Conservation (phyloP, 2,329 filamentous ascomycete genomes). For the Zelopaecilomyces penicillatus region DNA sequence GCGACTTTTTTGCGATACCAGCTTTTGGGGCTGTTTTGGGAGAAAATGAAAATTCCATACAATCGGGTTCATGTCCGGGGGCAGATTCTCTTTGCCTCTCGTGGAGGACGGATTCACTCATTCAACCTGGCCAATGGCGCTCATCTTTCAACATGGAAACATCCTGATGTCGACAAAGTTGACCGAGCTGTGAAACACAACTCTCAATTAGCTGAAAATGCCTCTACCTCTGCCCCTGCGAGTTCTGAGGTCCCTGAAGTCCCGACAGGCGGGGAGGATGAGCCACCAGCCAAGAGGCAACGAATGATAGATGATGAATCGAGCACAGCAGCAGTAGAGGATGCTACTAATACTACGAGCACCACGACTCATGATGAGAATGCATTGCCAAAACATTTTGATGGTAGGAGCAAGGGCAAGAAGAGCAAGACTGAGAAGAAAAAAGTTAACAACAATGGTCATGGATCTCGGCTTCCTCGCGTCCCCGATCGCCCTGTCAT, state of each 20-base stretch:
- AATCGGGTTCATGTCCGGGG: slow-evolving; percentile 51
- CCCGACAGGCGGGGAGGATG: slow-evolving; percentile 15
- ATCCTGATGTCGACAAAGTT: slow-evolving; percentile 32
- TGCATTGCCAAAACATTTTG: slow-evolving; percentile 10
- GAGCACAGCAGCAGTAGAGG: slow-evolving; percentile 11
- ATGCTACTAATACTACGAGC: slow-evolving; percentile 11
- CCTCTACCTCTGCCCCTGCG: too few relatives aligned
- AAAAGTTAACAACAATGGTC: neutral
- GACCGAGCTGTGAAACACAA: slow-evolving; percentile 19
- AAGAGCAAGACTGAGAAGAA: slow-evolving; percentile 17
- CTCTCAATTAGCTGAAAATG: neutral
- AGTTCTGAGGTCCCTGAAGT: too few relatives aligned
- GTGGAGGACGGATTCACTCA: slow-evolving; percentile 62
- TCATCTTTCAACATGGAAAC: slow-evolving; percentile 54
- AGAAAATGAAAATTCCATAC: slow-evolving; percentile 49
- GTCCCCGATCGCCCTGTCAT: slow-evolving; percentile 54
- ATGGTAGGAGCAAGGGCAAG: slow-evolving; percentile 19
- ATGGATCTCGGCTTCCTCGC: slow-evolving; percentile 17
- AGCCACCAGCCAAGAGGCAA: slow-evolving; percentile 30
- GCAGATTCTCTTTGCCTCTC: slow-evolving; percentile 61
- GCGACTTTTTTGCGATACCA: neutral
- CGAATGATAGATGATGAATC: slow-evolving; percentile 17
- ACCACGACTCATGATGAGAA: slow-evolving; percentile 8
- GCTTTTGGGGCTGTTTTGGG: neutral
- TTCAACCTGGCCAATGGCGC: slow-evolving; percentile 52